phyloP scores from a whole-genome alignment of 345 rosid genomes.

The Carallia brachiata region DNA sequence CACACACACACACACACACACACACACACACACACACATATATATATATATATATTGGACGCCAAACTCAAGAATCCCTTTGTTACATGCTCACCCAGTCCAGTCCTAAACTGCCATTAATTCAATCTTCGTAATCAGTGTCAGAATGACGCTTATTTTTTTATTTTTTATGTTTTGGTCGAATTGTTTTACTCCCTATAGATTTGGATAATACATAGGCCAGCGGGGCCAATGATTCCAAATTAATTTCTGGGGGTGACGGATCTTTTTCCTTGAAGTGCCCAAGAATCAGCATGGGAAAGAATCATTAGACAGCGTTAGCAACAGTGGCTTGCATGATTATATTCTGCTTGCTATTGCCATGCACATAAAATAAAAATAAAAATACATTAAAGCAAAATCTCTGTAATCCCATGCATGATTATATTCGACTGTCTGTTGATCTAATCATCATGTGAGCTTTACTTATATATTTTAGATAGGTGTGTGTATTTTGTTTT shows the following conservation, averaged over 20 bases:
- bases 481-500: no score
- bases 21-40: no score
- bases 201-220: not conserved
- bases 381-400: not conserved
- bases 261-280: constrained; percentile 4
- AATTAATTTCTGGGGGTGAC: no score
- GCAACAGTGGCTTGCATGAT: constrained; percentile 26
- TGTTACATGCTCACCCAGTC: not conserved
- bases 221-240: not conserved
- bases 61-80: constrained; percentile 8
- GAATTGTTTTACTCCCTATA: no score
- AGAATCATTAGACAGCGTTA: constrained; percentile 14
- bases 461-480: not conserved
- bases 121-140: no score
- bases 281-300: constrained; percentile 4
- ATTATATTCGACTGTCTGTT: not conserved
- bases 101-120: no score
- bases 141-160: no score
- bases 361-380: not conserved
- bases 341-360: not conserved
- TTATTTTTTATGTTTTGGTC: no score
- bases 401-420: no score
- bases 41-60: not conserved
- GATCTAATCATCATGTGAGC: not conserved
- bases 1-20: no score